Base-by-base conservation (phyloP, 176 grass and related monocot genomes). In the Musa beccarii region DNA sequence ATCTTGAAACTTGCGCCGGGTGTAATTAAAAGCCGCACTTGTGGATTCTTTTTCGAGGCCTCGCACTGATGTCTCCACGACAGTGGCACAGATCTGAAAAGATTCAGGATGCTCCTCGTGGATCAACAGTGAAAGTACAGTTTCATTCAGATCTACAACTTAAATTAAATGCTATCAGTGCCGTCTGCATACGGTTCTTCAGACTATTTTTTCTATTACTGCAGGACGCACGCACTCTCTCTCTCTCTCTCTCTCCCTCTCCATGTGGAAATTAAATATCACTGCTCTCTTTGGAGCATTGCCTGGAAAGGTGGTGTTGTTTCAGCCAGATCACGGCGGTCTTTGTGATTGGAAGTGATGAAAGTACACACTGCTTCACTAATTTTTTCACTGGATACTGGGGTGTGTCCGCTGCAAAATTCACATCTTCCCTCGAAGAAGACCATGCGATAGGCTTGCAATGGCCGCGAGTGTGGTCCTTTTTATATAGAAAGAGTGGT, bases 41-140 rank as follows among this genome's bases (percentile, higher is more conserved):
- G 15, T 53, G 23, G 19, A 9, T 52, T 51, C 12, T n/a, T n/a
- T 15, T 52, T 43, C 34, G 4, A 43, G 4, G 34, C 34, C 34
- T 43, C 34, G 34, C 34, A 43, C 34, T 43, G 34, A 11, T 72
- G 50, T 71, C 14, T 71, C 69, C 50, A 21, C 16, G 29, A 51
- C 50, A 14, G 19, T n/a, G 1, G 19, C 49, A 51, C 51, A 15
- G 51, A 22, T 73, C 51, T 73, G 71, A 73, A 55, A 73, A 55
- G 19, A 23, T 53, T 73, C 51, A 53, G 23, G 14, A 54, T 20
- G 20, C 4, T 55, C 53, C 10, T 52, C 53, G 71, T 55, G 21
- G 20, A 73, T 25, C 21, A 73, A 73, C 71, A 73, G 71, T 73
- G 71, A 13, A 73, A 73, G 71, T 73, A 73, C 71, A 56, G 22